Percentiles rank a stretch among this genome's conserved stretches.
Conservation (phyloP, 2,329 filamentous ascomycete species). For the Venturia nashicola region DNA sequence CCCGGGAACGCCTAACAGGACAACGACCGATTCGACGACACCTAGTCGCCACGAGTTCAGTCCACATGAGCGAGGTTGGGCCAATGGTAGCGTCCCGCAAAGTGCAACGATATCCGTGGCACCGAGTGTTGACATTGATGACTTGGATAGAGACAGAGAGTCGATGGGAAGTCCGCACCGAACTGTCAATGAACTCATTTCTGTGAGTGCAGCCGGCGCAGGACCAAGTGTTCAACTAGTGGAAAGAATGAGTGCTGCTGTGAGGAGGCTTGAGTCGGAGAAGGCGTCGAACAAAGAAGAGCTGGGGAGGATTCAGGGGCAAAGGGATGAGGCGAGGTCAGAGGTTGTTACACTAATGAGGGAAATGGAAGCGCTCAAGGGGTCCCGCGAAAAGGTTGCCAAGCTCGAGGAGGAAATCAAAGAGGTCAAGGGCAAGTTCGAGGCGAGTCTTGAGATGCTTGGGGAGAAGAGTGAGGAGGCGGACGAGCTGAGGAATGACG, state of each 20-base stretch:
- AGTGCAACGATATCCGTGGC: slow-evolving; percentile 25
- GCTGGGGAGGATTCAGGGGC: slow-evolving; percentile 62
- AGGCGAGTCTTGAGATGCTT: slow-evolving; percentile 85
- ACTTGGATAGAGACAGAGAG: slow-evolving; percentile 36
- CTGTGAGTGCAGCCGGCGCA: slow-evolving; percentile 77
- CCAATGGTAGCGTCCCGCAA: slow-evolving; percentile 19
- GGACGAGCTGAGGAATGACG: slow-evolving; percentile 79
- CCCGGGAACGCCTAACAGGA: slow-evolving; percentile 13
- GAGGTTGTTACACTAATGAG: slow-evolving; percentile 88
- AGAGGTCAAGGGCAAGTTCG: slow-evolving; percentile 64
- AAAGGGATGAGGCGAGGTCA: slow-evolving; percentile 81
- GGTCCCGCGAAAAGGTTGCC: slow-evolving; percentile 45
- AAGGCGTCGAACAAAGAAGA: slow-evolving; percentile 85
- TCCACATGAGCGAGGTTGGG: slow-evolving; percentile 12
- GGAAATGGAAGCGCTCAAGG: slow-evolving; percentile 61
- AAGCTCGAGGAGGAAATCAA: slow-evolving; percentile 56
- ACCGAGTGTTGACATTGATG: slow-evolving; percentile 33
- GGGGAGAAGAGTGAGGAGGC: slow-evolving; percentile 95
- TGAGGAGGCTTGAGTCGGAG: slow-evolving; percentile 81
- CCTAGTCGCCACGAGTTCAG: slow-evolving; percentile 19
- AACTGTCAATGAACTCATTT: slow-evolving; percentile 62
- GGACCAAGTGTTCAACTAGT: slow-evolving; percentile 91
- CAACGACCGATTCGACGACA: not conserved
- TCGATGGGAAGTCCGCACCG: slow-evolving; percentile 50
- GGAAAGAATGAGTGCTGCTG: slow-evolving; percentile 87